Evolutionary conservation across 768 basidiomycete genomes (phyloP), one percentile per base, ranked within the genome.

Genomic region (Naganishia onofrii): DNA sequence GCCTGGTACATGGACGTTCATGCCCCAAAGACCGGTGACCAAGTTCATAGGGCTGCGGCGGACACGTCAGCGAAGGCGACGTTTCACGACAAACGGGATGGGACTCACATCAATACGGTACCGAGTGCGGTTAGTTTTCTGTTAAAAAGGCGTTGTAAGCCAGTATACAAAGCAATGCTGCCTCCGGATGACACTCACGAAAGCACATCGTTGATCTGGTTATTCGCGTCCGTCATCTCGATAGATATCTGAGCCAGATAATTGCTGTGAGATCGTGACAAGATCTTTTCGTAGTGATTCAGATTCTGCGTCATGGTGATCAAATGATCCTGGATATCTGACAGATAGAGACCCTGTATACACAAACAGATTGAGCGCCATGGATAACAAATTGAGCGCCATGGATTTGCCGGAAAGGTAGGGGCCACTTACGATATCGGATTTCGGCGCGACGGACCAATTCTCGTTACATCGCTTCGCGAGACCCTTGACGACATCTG

Each of bases 241-340:
- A 99, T 98, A 52, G 93, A 96, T 75, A 99, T 99, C 77, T 98
- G 96, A 0, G 96, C 96, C 63, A 99, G 89, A 83, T 99, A 99
- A 80, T 99, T 99, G 44, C 94, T 97, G 82, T 99, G 96, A 48
- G 95, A 97, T 48, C 96, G 89, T 4, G 95, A 98, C 10, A 99
- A 85, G 77, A 99, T 98, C 85, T 98, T 99, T 80, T 99, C 96
- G 84, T 98, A 99, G 82, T 98, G 96, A 80, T 98, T 99, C 85
- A 99, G 80, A 79, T 95, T 98, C 82, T 99, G 96, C 2, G 96
- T 99, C 93, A 98, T 98, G 26, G 96, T 99, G 82, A 98, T 98
- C 81, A 99, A 82, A 83, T 99, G 96, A 81, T 99, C 96, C 86
- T 93, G 94, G 74, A 97, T 97, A 83, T 94, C 93, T 6, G 93